Percentiles rank a stretch among this genome's conserved stretches.
These are phyloP conservation scores for Aspergillus glaucus DNA, from an alignment of 2,329 filamentous ascomycete genomes.

Conservation along the genomic window DNA sequence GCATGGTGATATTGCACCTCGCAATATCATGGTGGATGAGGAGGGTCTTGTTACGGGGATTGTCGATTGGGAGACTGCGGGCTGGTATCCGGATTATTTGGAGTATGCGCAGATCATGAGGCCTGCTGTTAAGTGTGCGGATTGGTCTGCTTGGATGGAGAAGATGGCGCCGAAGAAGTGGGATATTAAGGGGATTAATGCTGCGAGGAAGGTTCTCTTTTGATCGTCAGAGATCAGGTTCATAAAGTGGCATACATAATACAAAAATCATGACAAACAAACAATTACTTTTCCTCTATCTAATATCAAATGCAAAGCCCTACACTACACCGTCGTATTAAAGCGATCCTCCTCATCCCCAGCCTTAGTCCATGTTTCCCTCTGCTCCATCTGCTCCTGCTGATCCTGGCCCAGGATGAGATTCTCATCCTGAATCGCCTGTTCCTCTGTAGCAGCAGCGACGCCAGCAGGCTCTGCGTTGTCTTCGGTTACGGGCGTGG, in stretches of 20 bases:
- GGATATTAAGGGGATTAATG: constrained; percentile 20
- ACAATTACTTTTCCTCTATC: no score
- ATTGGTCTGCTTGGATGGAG: constrained; percentile 24
- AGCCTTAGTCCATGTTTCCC: constrained; percentile 39
- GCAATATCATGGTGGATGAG: constrained; percentile 28
- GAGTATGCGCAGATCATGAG: constrained; percentile 33
- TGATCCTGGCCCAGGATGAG: constrained; percentile 33
- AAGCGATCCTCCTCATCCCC: constrained; percentile 41
- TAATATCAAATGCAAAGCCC: neutral
- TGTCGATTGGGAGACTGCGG: constrained; percentile 39
- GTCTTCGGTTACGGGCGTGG: neutral
- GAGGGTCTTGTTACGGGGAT: constrained; percentile 23
- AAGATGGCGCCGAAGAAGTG: constrained; percentile 20
- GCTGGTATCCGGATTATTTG: constrained; percentile 39
- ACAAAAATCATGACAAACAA: no score
- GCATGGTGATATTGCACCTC: constrained; percentile 27
- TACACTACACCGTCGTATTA: constrained; percentile 42
- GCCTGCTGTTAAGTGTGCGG: constrained; percentile 12
- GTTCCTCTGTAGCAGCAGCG: constrained; percentile 22
- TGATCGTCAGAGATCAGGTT: no score
- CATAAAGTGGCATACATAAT: no score
- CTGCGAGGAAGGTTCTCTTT: constrained; percentile 11
- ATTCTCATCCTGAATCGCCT: constrained; percentile 35
- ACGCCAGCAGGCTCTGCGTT: constrained; percentile 8
- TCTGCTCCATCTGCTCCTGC: constrained; percentile 34